phyloP scores from a whole-genome alignment of 192 early-diverging fungal genomes.

The Podila clonocystis region DNA sequence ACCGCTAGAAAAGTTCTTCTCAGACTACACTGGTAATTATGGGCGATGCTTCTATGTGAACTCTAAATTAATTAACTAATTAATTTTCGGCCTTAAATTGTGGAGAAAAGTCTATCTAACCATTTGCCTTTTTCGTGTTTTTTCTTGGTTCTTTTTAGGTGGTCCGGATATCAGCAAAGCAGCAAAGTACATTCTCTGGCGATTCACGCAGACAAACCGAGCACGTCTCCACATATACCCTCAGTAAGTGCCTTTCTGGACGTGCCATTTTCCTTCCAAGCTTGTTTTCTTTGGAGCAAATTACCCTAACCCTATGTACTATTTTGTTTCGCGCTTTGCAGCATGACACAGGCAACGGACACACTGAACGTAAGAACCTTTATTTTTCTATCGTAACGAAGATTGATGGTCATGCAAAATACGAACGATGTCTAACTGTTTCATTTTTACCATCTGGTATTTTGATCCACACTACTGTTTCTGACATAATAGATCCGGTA shows the following conservation, averaged over 20 bases:
- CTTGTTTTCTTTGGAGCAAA: too few species aligned
- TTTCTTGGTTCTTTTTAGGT: constrained; percentile 11
- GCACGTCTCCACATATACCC: constrained; percentile 77
- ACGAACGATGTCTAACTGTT: background rate
- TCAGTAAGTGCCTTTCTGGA: constrained; percentile 67
- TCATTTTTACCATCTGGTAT: background rate
- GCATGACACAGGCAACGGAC: constrained; percentile 89
- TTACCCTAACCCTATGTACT: background rate
- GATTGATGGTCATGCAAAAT: background rate
- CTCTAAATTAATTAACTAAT: background rate
- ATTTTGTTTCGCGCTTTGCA: constrained; percentile 27
- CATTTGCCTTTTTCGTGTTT: background rate
- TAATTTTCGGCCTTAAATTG: background rate
- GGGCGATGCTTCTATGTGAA: background rate
- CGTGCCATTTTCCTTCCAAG: background rate
- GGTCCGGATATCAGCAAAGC: constrained; percentile 81
- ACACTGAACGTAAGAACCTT: constrained; percentile 75
- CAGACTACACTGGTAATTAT: constrained; percentile 76
- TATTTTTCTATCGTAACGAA: background rate
- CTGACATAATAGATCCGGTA: constrained; percentile 21
- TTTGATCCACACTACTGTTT: background rate
- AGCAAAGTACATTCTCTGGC: constrained; percentile 88
- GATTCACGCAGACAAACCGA: constrained; percentile 87
- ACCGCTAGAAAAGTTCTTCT: constrained; percentile 85
- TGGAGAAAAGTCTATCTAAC: background rate